Base-by-base conservation (phyloP, 2,329 filamentous ascomycete species). In the Zasmidium citrigriseum region DNA sequence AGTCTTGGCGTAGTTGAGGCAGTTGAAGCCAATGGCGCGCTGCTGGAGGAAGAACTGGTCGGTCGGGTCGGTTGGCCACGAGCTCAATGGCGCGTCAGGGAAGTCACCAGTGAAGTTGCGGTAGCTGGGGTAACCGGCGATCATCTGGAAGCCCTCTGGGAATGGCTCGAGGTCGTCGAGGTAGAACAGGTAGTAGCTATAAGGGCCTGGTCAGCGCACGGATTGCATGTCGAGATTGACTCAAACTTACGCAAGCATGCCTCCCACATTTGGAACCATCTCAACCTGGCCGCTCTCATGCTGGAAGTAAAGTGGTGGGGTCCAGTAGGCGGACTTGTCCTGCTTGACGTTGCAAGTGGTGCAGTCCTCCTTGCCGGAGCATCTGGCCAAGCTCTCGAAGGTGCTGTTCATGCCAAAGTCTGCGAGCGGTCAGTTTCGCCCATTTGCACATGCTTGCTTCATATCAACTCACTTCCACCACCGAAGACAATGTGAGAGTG, bases 11-110 rank as follows among this genome's bases (percentile, higher is more conserved):
- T 97, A 97, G 83, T 98, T 88, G 60, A 99, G 78, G 76, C 95
- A 98, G 81, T 98, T 98, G 84, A 96, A 96, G 2, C 95, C 93
- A 24, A 97, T 68, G 10, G 93, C 91, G 61, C 93, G 91, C 79
- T 96, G 89, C 52, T 78, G 78, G 38, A 97, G 83, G 53, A 87
- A 84, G 16, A 76, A 74, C 78, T 96, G 92, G 11, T 87, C 89
- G 68, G 84, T 83, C 59, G 88, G 84, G 4, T 86, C 77, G 1
- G 73, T 76, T 3, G 75, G 71, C 93, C 93, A 97, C 22, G 75
- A 63, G 12, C 90, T 91, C 76, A 91, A 90, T 22, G 85, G 82
- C 41, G 84, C 79, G 66, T 85, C 85, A 2, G 87, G 87, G 62
- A 90, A 83, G 0, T 87, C 84, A 56, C 87, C 82, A 11, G 84